These are phyloP conservation scores for Ogataea pilisensis DNA, from an alignment of 805 yeast genomes.

Conservation along the genomic window DNA sequence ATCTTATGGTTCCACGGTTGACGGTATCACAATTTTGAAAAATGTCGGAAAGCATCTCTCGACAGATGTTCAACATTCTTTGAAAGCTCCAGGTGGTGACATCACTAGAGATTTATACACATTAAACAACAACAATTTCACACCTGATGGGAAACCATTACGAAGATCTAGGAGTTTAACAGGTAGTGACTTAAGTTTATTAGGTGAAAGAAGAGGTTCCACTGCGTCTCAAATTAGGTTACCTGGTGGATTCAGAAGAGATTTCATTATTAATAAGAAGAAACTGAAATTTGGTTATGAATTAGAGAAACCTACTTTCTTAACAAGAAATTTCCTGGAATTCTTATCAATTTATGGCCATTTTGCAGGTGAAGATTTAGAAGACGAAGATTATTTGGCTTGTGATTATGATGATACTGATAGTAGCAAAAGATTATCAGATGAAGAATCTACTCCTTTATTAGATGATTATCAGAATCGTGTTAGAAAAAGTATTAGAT, in stretches of 20 bases:
- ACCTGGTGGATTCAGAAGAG: slow-evolving; percentile 82
- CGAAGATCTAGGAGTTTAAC: slow-evolving; percentile 28
- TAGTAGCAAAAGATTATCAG: slow-evolving; percentile 16
- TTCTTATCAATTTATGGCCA: slow-evolving; percentile 78
- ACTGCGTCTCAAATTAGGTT: slow-evolving; percentile 65
- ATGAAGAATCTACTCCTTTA: slow-evolving; percentile 35
- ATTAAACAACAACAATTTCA: slow-evolving; percentile 11
- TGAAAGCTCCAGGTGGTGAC: slow-evolving; percentile 46
- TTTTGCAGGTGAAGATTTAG: slow-evolving; percentile 81
- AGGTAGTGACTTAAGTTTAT: slow-evolving; percentile 18
- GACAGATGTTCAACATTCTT: slow-evolving; percentile 28
- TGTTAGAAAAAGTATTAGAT: not conserved
- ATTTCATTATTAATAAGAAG: slow-evolving; percentile 42
- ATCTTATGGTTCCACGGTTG: slow-evolving; percentile 24
- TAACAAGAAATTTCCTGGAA: slow-evolving; percentile 72
- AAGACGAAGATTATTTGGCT: slow-evolving; percentile 57
- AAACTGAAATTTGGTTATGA: slow-evolving; percentile 28
- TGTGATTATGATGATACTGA: slow-evolving; percentile 37
- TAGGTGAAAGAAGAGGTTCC: slow-evolving; percentile 49
- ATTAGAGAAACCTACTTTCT: slow-evolving; percentile 38
- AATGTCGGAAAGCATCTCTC: slow-evolving; percentile 37
- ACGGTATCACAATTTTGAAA: slow-evolving; percentile 33
- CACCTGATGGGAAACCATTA: slow-evolving; percentile 7
- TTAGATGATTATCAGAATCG: not conserved
- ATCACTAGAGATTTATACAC: slow-evolving; percentile 46